A percentile compares a stretch with the other conserved stretches of the same genome.
Evolutionary conservation across 345 rosid species (phyloP).

Genomic region (Eucalyptus curtisii): DNA sequence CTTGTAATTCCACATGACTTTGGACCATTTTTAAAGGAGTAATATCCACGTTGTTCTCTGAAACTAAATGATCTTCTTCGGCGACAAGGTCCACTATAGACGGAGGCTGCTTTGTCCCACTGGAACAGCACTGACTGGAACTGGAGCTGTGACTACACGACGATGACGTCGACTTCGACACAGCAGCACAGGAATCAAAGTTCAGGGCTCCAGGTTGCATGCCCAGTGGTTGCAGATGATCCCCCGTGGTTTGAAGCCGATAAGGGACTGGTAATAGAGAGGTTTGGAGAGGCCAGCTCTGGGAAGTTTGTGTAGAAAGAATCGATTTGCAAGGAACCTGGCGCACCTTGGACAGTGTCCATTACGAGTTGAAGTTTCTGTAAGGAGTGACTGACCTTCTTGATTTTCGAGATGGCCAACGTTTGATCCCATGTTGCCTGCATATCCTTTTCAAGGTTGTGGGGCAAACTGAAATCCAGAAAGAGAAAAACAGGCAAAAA

Average conservation of each 20-base stretch:
- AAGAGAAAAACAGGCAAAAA: background rate
- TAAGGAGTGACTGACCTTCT: constrained; percentile 86
- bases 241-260: constrained; percentile 1
- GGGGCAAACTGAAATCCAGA: constrained; percentile 72
- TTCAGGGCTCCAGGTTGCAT: constrained; percentile 10
- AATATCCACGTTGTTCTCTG: constrained; percentile 6
- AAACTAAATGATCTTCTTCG: constrained; percentile 5
- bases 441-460: constrained; percentile 96
- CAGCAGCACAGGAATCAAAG: constrained; percentile 6
- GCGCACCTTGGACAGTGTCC: constrained; percentile 66
- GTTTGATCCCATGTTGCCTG: constrained; percentile 74
- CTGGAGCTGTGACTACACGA: constrained; percentile 62
- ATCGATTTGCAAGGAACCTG: constrained; percentile 52
- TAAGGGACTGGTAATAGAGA: constrained; percentile 13
- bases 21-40: constrained; percentile 17
- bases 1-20: constrained; percentile 35
- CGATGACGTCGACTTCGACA: constrained; percentile 51
- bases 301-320: constrained; percentile 70
- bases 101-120: constrained; percentile 32
- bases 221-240: constrained; percentile 8
- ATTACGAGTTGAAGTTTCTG: constrained; percentile 73
- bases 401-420: constrained; percentile 98
- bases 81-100: constrained; percentile 6
- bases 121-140: constrained; percentile 69
- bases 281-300: constrained; percentile 40